phyloP scores from a whole-genome alignment of 495 filamentous ascomycete species.

The Talaromyces borbonicus region DNA sequence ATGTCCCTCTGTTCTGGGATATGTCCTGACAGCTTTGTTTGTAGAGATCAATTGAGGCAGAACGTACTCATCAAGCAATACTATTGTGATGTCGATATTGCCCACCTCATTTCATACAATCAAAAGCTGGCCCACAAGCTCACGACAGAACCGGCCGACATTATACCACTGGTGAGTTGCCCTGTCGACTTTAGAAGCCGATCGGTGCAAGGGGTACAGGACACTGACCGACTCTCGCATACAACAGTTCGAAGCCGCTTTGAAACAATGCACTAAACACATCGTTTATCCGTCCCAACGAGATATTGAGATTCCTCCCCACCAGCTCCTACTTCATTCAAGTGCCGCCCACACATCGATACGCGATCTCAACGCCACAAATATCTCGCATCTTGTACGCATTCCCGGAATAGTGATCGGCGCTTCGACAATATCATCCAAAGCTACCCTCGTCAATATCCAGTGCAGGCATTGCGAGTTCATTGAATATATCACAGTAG shows the following conservation, averaged over 20 bases:
- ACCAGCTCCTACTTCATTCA: conserved; percentile 94
- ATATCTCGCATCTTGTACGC: conserved; percentile 87
- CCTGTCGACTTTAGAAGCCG: no score
- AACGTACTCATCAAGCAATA: conserved; percentile 93
- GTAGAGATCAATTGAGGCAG: conserved; percentile 88
- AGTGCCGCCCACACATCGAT: conserved; percentile 84
- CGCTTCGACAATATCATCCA: conserved; percentile 91
- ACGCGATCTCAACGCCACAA: conserved; percentile 83
- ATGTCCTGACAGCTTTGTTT: conserved; percentile 8
- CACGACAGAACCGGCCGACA: conserved; percentile 80
- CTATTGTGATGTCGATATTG: conserved; percentile 94
- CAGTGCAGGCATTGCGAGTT: conserved; percentile 84
- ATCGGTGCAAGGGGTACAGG: no score
- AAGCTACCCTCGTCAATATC: conserved; percentile 77
- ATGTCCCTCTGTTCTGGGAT: no score
- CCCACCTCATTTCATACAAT: conserved; percentile 92
- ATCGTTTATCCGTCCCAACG: conserved; percentile 76
- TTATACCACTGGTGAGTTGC: conserved; percentile 72
- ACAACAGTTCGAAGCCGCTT: conserved; percentile 84
- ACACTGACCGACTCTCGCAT: no score
- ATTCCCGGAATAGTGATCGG: conserved; percentile 98
- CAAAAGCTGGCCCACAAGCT: conserved; percentile 91
- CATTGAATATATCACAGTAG: conserved; percentile 57
- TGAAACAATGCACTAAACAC: conserved; percentile 81
- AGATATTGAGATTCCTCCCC: conserved; percentile 63